Evolutionary conservation across 2,329 filamentous ascomycete genomes (phyloP).

Genomic region (Colletotrichum phormii): DNA sequence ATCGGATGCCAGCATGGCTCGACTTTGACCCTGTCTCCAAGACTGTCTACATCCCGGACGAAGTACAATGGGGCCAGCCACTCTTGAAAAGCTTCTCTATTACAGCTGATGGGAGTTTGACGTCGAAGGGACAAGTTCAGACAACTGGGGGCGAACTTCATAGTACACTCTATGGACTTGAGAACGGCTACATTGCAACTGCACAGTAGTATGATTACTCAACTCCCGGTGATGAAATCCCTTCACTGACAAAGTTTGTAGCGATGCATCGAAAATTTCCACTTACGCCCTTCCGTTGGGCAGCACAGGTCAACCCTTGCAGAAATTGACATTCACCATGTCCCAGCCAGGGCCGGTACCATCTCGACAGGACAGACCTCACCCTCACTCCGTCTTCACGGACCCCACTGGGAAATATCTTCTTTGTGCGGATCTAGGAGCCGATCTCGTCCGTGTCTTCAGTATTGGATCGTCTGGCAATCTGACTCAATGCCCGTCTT

Average conservation of each 20-base stretch:
- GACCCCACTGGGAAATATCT: conserved; percentile 62
- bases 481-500: conserved; percentile 58
- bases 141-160: conserved; percentile 53
- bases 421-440: conserved; percentile 64
- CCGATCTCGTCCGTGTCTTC: conserved; percentile 66
- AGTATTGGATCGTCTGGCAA: conserved; percentile 58
- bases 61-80: conserved; percentile 50
- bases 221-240: background rate
- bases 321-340: conserved; percentile 56
- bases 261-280: conserved; percentile 55
- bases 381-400: conserved; percentile 64
- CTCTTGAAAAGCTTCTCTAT: conserved; percentile 49
- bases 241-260: conserved; percentile 35
- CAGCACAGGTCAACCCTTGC: conserved; percentile 43
- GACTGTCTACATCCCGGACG: conserved; percentile 52
- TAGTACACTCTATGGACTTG: conserved; percentile 54
- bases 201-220: conserved; percentile 55
- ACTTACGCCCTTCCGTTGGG: conserved; percentile 56
- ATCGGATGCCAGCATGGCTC: conserved; percentile 52
- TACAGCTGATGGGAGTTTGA: conserved; percentile 45
- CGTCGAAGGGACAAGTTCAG: conserved; percentile 45
- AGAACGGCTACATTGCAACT: conserved; percentile 54
- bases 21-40: conserved; percentile 46
- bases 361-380: conserved; percentile 64
- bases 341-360: conserved; percentile 54